phyloP scores from a whole-genome alignment of 2,329 filamentous ascomycete genomes.

The Talaromyces sp. region DNA sequence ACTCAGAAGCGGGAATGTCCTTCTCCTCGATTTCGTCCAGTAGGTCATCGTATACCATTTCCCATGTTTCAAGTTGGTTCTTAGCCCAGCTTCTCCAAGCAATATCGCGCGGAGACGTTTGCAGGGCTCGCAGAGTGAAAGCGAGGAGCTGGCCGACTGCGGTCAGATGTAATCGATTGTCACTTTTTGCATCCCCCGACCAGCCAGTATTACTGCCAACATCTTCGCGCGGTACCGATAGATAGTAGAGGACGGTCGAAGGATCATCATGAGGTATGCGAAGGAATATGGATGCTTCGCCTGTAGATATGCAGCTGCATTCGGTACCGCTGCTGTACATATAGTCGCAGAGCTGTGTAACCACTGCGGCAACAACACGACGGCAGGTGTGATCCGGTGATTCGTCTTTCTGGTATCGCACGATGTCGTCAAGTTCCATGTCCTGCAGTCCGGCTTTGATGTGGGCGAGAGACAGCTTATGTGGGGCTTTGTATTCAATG shows the following conservation, averaged over 20 bases:
- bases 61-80: too few species aligned
- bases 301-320: background rate
- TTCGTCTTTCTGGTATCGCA: constrained; percentile 32
- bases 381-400: constrained; percentile 23
- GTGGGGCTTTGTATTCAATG: constrained; percentile 48
- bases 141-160: too few species aligned
- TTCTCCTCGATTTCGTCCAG: too few species aligned
- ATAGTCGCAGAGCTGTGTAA: background rate
- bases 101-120: too few species aligned
- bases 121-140: too few species aligned
- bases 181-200: too few species aligned
- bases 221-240: too few species aligned
- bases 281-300: background rate
- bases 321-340: background rate
- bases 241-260: background rate
- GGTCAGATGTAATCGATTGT: too few species aligned
- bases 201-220: too few species aligned
- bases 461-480: constrained; percentile 45
- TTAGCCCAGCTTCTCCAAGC: too few species aligned
- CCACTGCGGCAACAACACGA: background rate
- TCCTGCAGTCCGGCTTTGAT: constrained; percentile 43
- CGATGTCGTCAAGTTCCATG: constrained; percentile 42
- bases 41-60: too few species aligned
- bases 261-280: background rate
- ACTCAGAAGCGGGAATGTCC: too few species aligned